These are phyloP conservation scores for Arthrobotrys iridis DNA, from an alignment of 2,329 filamentous ascomycete species.

Conservation along the genomic window DNA sequence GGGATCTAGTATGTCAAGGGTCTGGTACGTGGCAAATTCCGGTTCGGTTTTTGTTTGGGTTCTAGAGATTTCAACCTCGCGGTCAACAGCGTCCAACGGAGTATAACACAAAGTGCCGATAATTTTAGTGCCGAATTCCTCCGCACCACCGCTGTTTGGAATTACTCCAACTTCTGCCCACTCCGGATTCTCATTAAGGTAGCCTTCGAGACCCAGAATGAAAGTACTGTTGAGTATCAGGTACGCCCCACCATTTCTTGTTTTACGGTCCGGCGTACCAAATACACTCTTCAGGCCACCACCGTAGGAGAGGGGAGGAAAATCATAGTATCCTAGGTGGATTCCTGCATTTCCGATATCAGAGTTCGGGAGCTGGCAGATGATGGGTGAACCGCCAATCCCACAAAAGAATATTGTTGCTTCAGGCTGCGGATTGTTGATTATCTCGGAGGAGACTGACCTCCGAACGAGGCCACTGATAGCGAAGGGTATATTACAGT, in stretches of 20 bases:
- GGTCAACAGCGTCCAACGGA: slow-evolving; percentile 18
- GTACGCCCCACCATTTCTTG: slow-evolving; percentile 6
- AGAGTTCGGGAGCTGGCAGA: slow-evolving; percentile 25
- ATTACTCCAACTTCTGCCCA: not conserved
- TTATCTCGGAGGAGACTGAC: not conserved
- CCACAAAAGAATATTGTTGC: not conserved
- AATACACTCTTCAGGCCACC: slow-evolving; percentile 28
- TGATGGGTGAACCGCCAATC: not conserved
- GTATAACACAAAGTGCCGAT: slow-evolving; percentile 26
- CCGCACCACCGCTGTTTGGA: not conserved
- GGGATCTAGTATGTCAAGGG: not conserved
- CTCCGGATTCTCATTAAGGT: not conserved
- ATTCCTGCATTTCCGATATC: not conserved
- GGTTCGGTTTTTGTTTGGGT: not conserved
- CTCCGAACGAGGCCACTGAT: not conserved
- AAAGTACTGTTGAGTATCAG: slow-evolving; percentile 4
- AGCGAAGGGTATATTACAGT: not conserved
- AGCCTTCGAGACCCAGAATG: not conserved
- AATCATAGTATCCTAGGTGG: not conserved
- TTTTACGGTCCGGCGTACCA: not conserved
- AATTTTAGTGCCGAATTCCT: not conserved
- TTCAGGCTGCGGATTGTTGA: not conserved
- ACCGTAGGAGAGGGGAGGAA: not conserved
- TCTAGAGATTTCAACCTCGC: slow-evolving; percentile 8
- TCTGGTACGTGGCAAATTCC: not conserved